Evolutionary conservation across 176 grass and related monocot species (phyloP).

Genomic region (Eleusine indica): DNA sequence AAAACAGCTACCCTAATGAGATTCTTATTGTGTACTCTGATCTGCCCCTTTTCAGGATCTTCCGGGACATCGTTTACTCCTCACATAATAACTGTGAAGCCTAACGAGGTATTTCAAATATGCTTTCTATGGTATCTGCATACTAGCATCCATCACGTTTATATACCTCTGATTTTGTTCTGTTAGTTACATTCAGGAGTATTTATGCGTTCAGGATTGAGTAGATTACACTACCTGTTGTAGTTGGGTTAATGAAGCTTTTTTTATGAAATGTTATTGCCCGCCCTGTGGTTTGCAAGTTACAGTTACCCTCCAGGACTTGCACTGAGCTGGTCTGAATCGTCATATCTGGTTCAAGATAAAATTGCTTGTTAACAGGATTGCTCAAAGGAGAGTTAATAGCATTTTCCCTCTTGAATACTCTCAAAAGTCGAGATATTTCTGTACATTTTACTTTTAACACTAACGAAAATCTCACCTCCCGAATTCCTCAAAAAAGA

Average conservation of each 20-base stretch:
- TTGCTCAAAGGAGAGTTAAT: conserved; percentile 7
- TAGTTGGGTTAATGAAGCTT: not conserved
- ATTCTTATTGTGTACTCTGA: not conserved
- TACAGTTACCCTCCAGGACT: not conserved
- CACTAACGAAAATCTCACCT: too few species aligned
- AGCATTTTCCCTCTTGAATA: conserved; percentile 18
- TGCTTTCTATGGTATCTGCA: not conserved
- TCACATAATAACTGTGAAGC: conserved; percentile 98
- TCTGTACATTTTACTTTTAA: too few species aligned
- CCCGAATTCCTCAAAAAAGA: too few species aligned
- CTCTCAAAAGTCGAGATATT: not conserved
- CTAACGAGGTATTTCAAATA: conserved; percentile 73
- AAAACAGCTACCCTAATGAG: not conserved
- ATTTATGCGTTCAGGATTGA: conserved; percentile 2
- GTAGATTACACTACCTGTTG: not conserved
- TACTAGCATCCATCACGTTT: not conserved
- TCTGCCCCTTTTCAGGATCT: conserved; percentile 60
- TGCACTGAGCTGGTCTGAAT: not conserved
- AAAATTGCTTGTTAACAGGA: not conserved
- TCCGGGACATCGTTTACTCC: conserved; percentile 91
- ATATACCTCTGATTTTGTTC: conserved; percentile 26
- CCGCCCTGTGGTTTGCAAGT: not conserved
- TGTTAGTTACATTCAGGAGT: conserved; percentile 17
- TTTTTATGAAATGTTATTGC: conserved; percentile 3
- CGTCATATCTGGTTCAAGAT: not conserved